Conservation (phyloP, 2,329 filamentous ascomycete species). For the Shiraia bambusicola region DNA sequence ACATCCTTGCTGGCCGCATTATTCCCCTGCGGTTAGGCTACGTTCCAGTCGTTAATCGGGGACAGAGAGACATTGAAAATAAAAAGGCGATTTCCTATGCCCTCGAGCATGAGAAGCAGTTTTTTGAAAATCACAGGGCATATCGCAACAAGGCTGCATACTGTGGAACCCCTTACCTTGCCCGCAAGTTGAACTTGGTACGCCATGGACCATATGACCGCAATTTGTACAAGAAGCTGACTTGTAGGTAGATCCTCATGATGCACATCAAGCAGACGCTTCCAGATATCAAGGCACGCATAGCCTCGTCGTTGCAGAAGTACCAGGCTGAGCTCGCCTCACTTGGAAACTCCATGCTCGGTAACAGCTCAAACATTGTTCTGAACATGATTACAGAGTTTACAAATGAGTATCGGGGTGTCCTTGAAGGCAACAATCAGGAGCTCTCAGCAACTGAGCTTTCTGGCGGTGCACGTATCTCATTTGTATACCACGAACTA, state of each 20-base stretch:
- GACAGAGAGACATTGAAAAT: constrained; percentile 97
- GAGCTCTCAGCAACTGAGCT: constrained; percentile 93
- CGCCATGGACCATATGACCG: constrained; percentile 12
- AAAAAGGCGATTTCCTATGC: constrained; percentile 91
- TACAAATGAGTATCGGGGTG: constrained; percentile 93
- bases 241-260: constrained; percentile 75
- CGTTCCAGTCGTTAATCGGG: constrained; percentile 95
- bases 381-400: constrained; percentile 99
- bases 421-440: constrained; percentile 93
- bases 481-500: constrained; percentile 98
- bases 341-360: constrained; percentile 90
- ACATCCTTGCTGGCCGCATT: constrained; percentile 95
- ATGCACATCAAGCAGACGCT: constrained; percentile 99
- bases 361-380: constrained; percentile 94
- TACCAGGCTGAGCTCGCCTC: constrained; percentile 79
- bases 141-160: constrained; percentile 98
- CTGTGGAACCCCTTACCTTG: constrained; percentile 95
- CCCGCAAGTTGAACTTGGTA: constrained; percentile 89
- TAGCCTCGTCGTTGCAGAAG: constrained; percentile 90
- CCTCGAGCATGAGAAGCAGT: constrained; percentile 90
- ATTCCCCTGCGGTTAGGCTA: constrained; percentile 94
- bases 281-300: constrained; percentile 96
- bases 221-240: constrained; percentile 23
- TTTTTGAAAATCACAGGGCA: constrained; percentile 98
- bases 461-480: constrained; percentile 95